Evolutionary conservation across 1,284 basidiomycete genomes (phyloP), one percentile per base, ranked within the genome.

Genomic region (Lignosus rhinocerotis): DNA sequence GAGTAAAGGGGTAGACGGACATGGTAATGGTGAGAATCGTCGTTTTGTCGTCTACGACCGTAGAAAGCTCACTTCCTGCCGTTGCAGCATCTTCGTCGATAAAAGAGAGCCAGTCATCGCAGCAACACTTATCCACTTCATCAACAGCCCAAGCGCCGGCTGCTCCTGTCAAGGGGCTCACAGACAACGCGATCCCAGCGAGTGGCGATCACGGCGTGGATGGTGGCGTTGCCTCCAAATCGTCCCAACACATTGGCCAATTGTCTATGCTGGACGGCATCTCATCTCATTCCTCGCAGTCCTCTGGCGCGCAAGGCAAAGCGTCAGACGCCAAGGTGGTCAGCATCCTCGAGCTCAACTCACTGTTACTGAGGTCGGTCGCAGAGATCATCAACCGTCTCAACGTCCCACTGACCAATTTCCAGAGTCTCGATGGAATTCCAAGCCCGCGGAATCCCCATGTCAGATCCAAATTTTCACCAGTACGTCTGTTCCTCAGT

Each of bases 291-390:
- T 33, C 57, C 48, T 51, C 55, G 5, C 56, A 57, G 36, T 30
- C 50, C 30, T 61, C 67, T 6, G 58, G 63, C n/a, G 51, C 55
- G 32, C 52, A 52, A n/a, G 50, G 58, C 33, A 64, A 61, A 52
- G 55, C 59, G 38, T 51, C 58, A 16, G 79, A 84, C 63, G 73
- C 80, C 45, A 88, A 86, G 71, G 83, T 86, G 34, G 73, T 76
- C 33, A 73, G 79, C 11, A 78, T 90, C 43, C 70, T 91, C 43
- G 84, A 88, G 58, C 73, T 90, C 42, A 90, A 90, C 66, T 72
- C 77, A 0, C 85, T 89, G 60, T 72, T 91, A 43, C 72, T 90
- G 60, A 86, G 80, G 88, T 90, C 55, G 39, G 79, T 73, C 49
- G 41, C 49, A 17, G 30, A 16, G 25, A 17, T 14, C 3, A 6